phyloP scores from a whole-genome alignment of 176 grass and related monocot species.

The Metroxylon sagu region DNA sequence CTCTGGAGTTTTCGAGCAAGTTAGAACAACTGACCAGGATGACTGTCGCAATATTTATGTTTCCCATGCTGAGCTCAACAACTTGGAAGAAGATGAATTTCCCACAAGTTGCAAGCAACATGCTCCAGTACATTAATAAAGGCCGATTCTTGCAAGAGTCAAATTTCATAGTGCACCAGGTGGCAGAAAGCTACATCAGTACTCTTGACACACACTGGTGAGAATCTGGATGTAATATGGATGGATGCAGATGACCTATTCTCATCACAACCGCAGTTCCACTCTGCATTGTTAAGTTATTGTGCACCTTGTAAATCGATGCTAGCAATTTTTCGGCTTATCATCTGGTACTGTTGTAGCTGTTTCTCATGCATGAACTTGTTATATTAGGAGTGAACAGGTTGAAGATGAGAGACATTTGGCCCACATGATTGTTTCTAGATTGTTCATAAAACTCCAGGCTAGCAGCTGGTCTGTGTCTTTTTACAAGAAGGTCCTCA shows the following conservation, averaged over 20 bases:
- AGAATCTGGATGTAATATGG: neutral
- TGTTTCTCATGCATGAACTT: neutral
- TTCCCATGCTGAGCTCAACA: constrained; percentile 6
- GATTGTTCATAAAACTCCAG: constrained; percentile 8
- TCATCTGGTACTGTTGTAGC: neutral
- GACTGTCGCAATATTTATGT: constrained; percentile 1
- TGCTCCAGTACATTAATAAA: neutral
- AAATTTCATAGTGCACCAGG: neutral
- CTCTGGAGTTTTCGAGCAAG: neutral
- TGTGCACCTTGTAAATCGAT: neutral
- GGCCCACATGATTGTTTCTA: neutral
- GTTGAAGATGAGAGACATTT: neutral
- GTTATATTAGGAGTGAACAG: neutral
- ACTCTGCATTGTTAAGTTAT: neutral
- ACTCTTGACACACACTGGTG: neutral
- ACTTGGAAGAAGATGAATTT: constrained; percentile 3
- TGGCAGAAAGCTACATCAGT: constrained; percentile 3
- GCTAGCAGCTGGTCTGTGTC: neutral
- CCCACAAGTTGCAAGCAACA: constrained; percentile 5
- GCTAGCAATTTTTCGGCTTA: too few species aligned
- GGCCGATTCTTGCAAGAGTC: neutral
- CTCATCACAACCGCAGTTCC: neutral
- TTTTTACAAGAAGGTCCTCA: constrained; percentile 1
- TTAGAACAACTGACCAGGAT: neutral
- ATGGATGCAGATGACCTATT: constrained; percentile 1